Conservation (phyloP, 164 flowering plant species). For the Piper betle region DNA sequence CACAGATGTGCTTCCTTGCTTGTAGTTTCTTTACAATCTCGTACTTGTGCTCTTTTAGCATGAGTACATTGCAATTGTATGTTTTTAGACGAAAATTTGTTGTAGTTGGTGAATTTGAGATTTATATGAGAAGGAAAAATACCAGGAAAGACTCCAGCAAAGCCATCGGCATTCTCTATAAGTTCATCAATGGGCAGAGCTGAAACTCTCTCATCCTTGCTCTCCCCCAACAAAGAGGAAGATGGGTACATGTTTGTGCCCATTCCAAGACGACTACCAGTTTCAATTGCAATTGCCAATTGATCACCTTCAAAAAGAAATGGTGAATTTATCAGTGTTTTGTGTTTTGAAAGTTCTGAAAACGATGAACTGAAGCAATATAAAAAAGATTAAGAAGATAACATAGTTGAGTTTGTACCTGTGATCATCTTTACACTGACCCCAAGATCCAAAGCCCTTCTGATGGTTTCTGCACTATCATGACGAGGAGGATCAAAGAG, state of each 20-base stretch:
- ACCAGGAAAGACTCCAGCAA: slow-evolving; percentile 77
- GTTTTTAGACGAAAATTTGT: not conserved
- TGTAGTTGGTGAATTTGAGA: not conserved
- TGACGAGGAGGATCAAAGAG: slow-evolving; percentile 71
- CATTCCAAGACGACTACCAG: slow-evolving; percentile 64
- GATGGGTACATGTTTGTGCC: slow-evolving; percentile 68
- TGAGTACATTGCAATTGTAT: slow-evolving; percentile 2
- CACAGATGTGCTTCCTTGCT: slow-evolving; percentile 52
- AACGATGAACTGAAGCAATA: not conserved
- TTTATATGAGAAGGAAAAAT: not conserved
- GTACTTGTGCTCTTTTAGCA: slow-evolving; percentile 42
- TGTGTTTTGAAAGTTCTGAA: not conserved
- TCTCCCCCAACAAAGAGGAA: slow-evolving; percentile 37
- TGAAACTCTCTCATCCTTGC: slow-evolving; percentile 21
- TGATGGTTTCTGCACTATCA: slow-evolving; percentile 62
- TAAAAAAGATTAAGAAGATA: too few relatives aligned
- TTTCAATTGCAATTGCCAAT: slow-evolving; percentile 54
- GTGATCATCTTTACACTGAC: slow-evolving; percentile 68
- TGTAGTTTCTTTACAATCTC: slow-evolving; percentile 48
- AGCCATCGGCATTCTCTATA: slow-evolving; percentile 62
- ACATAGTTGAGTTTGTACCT: slow-evolving; percentile 16
- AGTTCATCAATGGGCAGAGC: slow-evolving; percentile 44
- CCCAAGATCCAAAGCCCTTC: slow-evolving; percentile 55
- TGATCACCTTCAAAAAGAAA: slow-evolving; percentile 37
- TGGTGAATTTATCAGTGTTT: not conserved